phyloP scores from a whole-genome alignment of 2,329 filamentous ascomycete species.

The Colletotrichum sp. region DNA sequence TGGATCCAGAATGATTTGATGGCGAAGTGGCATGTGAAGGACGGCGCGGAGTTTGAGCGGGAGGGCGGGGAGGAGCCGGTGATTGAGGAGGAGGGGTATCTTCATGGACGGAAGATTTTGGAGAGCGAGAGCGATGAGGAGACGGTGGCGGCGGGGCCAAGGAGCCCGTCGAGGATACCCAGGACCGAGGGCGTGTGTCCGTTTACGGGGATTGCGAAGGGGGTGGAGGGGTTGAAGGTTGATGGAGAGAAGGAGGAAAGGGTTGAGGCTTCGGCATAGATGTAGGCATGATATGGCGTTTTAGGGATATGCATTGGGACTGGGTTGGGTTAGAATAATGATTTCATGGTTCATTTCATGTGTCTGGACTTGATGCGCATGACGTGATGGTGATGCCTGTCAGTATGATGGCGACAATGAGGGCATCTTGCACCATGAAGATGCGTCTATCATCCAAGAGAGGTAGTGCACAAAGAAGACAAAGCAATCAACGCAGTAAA shows the following conservation, averaged over 20 bases:
- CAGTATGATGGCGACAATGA: too few species aligned
- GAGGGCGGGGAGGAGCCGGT: slow-evolving; percentile 47
- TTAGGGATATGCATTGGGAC: not conserved
- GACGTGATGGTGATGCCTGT: not conserved
- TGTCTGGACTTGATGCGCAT: not conserved
- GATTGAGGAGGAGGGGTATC: slow-evolving; percentile 66
- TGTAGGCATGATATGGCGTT: not conserved
- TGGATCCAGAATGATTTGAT: slow-evolving; percentile 91
- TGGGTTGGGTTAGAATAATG: not conserved
- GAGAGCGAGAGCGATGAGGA: slow-evolving; percentile 41
- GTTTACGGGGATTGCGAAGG: slow-evolving; percentile 26
- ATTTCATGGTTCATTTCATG: not conserved
- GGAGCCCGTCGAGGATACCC: slow-evolving; percentile 20
- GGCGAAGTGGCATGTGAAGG: slow-evolving; percentile 79
- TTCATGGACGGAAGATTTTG: slow-evolving; percentile 67
- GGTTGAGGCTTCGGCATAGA: not conserved
- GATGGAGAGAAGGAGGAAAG: not conserved
- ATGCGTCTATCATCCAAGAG: not conserved
- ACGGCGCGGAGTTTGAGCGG: slow-evolving; percentile 65
- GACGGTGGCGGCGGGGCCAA: not conserved
- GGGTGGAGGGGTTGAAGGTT: not conserved
- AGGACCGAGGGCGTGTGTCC: slow-evolving; percentile 25
- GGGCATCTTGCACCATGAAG: too few species aligned
- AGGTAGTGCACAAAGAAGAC: not conserved
- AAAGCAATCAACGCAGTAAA: not conserved